phyloP scores from a whole-genome alignment of 2,329 filamentous ascomycete genomes.

The Curvularia sp. region DNA sequence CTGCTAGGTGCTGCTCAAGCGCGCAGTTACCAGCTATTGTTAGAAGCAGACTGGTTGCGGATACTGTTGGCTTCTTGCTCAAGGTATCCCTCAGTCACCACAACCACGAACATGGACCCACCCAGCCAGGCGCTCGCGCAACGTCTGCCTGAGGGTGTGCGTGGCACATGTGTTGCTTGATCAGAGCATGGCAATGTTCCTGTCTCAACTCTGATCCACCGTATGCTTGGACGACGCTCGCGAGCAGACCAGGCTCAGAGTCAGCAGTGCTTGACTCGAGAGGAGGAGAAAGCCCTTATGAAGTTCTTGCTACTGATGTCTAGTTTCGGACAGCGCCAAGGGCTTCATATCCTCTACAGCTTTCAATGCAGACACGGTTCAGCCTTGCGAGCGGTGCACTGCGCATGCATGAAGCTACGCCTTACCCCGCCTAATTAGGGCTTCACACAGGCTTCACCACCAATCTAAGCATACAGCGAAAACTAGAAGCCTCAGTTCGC shows the following conservation, averaged over 20 bases:
- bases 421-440: neutral
- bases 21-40: neutral
- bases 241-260: constrained; percentile 22
- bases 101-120: constrained; percentile 15
- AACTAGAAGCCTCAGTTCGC: too few species aligned
- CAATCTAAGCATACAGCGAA: too few species aligned
- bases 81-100: neutral
- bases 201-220: constrained; percentile 17
- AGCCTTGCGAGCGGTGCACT: neutral
- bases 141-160: constrained; percentile 12
- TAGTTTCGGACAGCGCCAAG: neutral
- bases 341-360: neutral
- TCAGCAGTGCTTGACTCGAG: constrained; percentile 21
- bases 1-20: neutral
- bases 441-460: neutral
- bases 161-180: constrained; percentile 9
- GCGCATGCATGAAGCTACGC: neutral
- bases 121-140: constrained; percentile 21
- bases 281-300: constrained; percentile 38
- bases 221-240: neutral
- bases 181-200: too few species aligned
- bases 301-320: neutral
- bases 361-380: neutral
- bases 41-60: neutral
- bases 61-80: neutral